Evolutionary conservation across 2,329 filamentous ascomycete genomes (phyloP).

Genomic region (Aspergillus unguis): DNA sequence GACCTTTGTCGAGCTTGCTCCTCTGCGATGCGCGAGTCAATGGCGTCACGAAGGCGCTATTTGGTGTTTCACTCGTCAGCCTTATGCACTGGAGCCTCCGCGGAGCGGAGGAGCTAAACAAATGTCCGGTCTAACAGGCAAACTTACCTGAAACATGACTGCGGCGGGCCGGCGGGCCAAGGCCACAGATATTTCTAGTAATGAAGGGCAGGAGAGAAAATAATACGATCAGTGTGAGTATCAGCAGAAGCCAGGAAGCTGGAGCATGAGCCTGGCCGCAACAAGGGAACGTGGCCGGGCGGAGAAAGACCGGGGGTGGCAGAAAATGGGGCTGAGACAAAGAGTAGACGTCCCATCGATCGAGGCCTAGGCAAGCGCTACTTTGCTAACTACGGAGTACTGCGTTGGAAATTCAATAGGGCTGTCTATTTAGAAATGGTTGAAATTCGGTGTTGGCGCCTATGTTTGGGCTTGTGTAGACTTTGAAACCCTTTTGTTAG

Average conservation of each 20-base stretch:
- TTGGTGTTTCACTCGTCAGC: neutral
- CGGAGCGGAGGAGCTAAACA: slow-evolving; percentile 2
- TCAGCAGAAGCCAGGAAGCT: slow-evolving; percentile 11
- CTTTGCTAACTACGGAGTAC: neutral
- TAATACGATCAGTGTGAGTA: slow-evolving; percentile 11
- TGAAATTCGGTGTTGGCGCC: too few relatives aligned
- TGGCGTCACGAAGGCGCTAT: slow-evolving; percentile 77
- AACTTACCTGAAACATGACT: slow-evolving; percentile 33
- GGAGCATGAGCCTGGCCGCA: slow-evolving; percentile 10
- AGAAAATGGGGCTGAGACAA: slow-evolving; percentile 1
- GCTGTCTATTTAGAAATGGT: too few relatives aligned
- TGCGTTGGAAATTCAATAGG: too few relatives aligned
- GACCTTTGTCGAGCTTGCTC: slow-evolving; percentile 77
- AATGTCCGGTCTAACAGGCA: slow-evolving; percentile 2
- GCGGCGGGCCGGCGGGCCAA: slow-evolving; percentile 22
- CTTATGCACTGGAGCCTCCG: neutral
- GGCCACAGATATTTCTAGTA: slow-evolving; percentile 15
- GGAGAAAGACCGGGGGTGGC: slow-evolving; percentile 9
- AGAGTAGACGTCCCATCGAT: neutral
- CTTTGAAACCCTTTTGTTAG: too few relatives aligned
- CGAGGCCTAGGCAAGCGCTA: neutral
- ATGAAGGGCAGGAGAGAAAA: slow-evolving; percentile 14
- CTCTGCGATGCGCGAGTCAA: slow-evolving; percentile 84
- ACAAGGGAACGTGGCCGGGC: slow-evolving; percentile 9
- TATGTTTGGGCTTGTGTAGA: too few relatives aligned